These are phyloP conservation scores for Globisporangium apiculatum DNA, from an alignment of 352 stramenopile genomes.

Conservation along the genomic window DNA sequence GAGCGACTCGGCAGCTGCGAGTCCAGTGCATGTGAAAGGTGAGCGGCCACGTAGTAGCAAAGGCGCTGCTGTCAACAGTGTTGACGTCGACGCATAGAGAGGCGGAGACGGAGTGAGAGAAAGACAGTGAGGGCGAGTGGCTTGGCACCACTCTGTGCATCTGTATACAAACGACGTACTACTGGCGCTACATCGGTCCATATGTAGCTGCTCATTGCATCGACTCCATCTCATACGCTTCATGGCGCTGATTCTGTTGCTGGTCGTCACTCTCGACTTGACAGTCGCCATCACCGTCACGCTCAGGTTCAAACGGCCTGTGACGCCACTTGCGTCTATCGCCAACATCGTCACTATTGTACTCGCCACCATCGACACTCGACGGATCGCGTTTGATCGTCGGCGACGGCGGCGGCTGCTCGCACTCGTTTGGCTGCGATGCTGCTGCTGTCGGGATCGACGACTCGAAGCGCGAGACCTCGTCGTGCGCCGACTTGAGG, in stretches of 20 bases:
- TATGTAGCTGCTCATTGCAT: constrained; percentile 6
- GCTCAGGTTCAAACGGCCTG: background rate
- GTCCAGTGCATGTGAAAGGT: constrained; percentile 3
- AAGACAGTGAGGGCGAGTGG: background rate
- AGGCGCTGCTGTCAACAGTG: constrained; percentile 22
- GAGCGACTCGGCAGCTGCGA: constrained; percentile 12
- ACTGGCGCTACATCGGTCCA: background rate
- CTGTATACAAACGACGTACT: background rate
- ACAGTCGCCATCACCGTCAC: too few relatives aligned
- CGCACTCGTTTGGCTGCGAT: constrained; percentile 49
- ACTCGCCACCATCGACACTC: constrained; percentile 1
- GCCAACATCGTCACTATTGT: background rate
- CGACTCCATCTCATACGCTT: constrained; percentile 12
- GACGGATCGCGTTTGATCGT: constrained; percentile 72
- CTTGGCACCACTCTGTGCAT: background rate
- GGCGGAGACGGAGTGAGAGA: background rate
- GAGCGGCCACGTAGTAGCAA: constrained; percentile 51
- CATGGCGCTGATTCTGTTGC: constrained; percentile 2
- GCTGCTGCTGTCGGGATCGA: constrained; percentile 33
- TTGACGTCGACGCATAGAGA: constrained; percentile 8
- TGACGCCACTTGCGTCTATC: constrained; percentile 6
- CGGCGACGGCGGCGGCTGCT: constrained; percentile 66
- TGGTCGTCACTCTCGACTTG: constrained; percentile 6
- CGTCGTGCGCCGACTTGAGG: constrained; percentile 74
- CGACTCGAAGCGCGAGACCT: constrained; percentile 80